Evolutionary conservation across 768 basidiomycete genomes (phyloP), one percentile per base, ranked within the genome.

Genomic region (Galerina sulciceps): DNA sequence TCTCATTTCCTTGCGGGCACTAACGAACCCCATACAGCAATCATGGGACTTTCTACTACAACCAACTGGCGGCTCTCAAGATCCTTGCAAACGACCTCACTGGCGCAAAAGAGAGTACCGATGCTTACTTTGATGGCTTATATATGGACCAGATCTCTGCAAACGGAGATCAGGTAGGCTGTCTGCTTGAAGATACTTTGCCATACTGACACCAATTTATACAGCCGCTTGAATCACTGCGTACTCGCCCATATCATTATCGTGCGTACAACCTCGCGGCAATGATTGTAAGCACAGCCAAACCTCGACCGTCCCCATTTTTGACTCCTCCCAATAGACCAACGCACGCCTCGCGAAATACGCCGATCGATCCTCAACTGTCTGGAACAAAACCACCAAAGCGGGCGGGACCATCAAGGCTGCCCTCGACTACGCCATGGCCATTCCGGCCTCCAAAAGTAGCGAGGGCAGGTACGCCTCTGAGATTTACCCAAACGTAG

Each of bases 201-300:
- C 55, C 31, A 51, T 56, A 6, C 20, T 15, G 10, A 14, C 20
- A 38, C 9, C 26, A 17, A 11, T 1, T 36, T 37, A 49, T 48
- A 4, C 56, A 86, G 84, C 87, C 88, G 9, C 69, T 85, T 11
- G 88, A 89, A 73, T 79, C 84, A 14, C 75, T 69, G 2, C 82
- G 88, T 26, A 86, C 86, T 1, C 76, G 83, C 14, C 86, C 88
- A 13, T 88, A 83, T 68, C 87, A 89, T 66, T 89, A 89, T 67
- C 80, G 84, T 11, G 79, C 81, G 0, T 89, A 87, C 73, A 90
- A 90, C 60, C 76, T 89, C 14, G 84, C 82, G 1, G 87, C 86
- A 10, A 85, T 89, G 83, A 84, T 88, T 51, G 86, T 87, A 61
- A 67, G 82, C 68, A 9, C 6, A 14, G 17, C 15, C 45, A 35